Evolutionary conservation across 108 stramenopile genomes (phyloP).

Genomic region (Nitzschia palea): DNA sequence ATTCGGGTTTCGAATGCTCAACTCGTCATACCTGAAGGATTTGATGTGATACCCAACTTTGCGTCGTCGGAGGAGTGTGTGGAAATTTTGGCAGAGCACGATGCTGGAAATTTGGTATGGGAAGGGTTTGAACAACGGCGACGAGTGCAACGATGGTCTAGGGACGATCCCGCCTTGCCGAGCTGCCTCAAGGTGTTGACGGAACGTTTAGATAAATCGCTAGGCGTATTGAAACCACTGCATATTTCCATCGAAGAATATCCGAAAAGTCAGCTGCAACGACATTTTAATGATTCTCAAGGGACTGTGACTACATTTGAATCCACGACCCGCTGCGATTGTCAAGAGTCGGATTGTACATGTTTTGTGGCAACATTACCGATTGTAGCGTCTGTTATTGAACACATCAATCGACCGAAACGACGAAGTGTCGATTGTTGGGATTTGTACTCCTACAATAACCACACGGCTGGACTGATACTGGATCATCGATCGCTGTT

Average conservation of each 20-base stretch:
- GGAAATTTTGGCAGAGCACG: slow-evolving; percentile 9
- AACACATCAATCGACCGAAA: slow-evolving; percentile 59
- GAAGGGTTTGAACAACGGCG: slow-evolving; percentile 75
- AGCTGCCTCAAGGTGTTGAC: slow-evolving; percentile 1
- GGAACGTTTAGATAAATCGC: slow-evolving; percentile 10
- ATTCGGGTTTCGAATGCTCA: slow-evolving; percentile 1
- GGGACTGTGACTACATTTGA: slow-evolving; percentile 46
- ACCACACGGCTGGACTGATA: slow-evolving; percentile 36
- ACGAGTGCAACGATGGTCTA: slow-evolving; percentile 50
- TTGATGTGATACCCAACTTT: slow-evolving; percentile 23
- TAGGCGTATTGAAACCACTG: slow-evolving; percentile 9
- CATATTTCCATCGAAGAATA: slow-evolving; percentile 37
- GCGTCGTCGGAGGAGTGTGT: slow-evolving; percentile 16
- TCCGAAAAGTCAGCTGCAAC: slow-evolving; percentile 20
- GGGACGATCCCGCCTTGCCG: slow-evolving; percentile 20
- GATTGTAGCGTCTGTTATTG: slow-evolving; percentile 38
- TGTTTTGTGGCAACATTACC: slow-evolving; percentile 70
- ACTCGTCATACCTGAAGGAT: not conserved
- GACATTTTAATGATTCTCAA: slow-evolving; percentile 12
- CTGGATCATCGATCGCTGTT: slow-evolving; percentile 41
- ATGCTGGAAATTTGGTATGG: slow-evolving; percentile 22
- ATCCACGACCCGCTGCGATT: slow-evolving; percentile 2
- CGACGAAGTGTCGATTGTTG: slow-evolving; percentile 58
- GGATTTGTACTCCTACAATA: slow-evolving; percentile 39
- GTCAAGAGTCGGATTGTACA: slow-evolving; percentile 2